phyloP scores from a whole-genome alignment of 2,329 filamentous ascomycete species.

The Penicillium sp. region DNA sequence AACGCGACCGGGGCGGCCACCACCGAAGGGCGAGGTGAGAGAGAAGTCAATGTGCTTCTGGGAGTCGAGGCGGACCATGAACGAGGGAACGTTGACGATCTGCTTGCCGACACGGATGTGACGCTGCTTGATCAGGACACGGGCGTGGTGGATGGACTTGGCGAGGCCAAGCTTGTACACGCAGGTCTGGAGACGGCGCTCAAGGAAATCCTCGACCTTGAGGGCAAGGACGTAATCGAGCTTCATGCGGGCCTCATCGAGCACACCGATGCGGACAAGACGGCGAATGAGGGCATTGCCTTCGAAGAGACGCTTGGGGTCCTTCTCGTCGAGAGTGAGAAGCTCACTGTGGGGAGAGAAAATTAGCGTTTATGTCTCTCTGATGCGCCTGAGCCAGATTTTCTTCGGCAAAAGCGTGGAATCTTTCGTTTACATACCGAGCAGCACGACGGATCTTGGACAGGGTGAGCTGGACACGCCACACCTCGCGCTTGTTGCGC shows the following conservation, averaged over 20 bases:
- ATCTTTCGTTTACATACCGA: slow-evolving; percentile 62
- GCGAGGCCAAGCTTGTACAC: slow-evolving; percentile 99
- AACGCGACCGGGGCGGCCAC: slow-evolving; percentile 94
- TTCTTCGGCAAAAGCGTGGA: background rate
- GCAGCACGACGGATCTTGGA: slow-evolving; percentile 99
- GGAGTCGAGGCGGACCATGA: slow-evolving; percentile 99
- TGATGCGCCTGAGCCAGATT: background rate
- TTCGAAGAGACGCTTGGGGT: slow-evolving; percentile 99
- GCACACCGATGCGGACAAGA: slow-evolving; percentile 98
- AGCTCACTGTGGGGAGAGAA: slow-evolving; percentile 69
- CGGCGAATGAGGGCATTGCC: slow-evolving; percentile 99
- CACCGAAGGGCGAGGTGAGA: slow-evolving; percentile 94
- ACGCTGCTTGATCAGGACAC: slow-evolving; percentile 98
- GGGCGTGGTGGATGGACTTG: slow-evolving; percentile 99
- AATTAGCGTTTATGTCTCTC: slow-evolving; percentile 5
- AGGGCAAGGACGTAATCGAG: slow-evolving; percentile 99
- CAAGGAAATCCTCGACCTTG: slow-evolving; percentile 99
- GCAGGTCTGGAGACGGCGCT: slow-evolving; percentile 98
- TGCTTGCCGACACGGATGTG: slow-evolving; percentile 99
- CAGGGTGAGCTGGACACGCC: slow-evolving; percentile 98
- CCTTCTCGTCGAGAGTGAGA: slow-evolving; percentile 99
- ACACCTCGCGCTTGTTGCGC: slow-evolving; percentile 99
- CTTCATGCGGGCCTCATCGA: slow-evolving; percentile 99
- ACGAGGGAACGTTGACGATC: slow-evolving; percentile 99
- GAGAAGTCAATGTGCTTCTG: slow-evolving; percentile 99